These are phyloP conservation scores for Candida nonsorbophila DNA, from an alignment of 805 yeast genomes.

Conservation along the genomic window DNA sequence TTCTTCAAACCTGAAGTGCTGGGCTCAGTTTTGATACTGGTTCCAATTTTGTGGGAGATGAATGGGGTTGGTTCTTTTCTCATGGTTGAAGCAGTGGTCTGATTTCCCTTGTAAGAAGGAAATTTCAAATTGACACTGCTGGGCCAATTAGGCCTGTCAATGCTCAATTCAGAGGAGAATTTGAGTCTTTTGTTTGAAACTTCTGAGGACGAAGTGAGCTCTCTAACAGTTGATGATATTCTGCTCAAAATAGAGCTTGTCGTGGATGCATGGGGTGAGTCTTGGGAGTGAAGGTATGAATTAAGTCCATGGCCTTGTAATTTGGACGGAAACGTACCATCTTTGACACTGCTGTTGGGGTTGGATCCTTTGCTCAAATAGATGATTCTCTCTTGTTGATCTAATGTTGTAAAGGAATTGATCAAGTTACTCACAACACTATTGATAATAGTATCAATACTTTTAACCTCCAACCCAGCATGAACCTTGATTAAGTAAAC, in stretches of 20 bases:
- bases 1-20: slow-evolving; percentile 14
- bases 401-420: slow-evolving; percentile 14
- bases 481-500: slow-evolving; percentile 8
- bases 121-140: slow-evolving; percentile 5
- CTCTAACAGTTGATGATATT: slow-evolving; percentile 1
- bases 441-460: slow-evolving; percentile 19
- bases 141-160: slow-evolving; percentile 1
- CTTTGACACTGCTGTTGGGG: slow-evolving; percentile 1
- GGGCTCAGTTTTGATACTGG: slow-evolving; percentile 3
- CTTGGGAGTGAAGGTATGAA: no score
- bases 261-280: no score
- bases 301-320: neutral
- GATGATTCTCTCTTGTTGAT: slow-evolving; percentile 17
- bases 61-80: slow-evolving; percentile 13
- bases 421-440: slow-evolving; percentile 17
- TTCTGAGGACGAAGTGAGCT: no score
- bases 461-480: slow-evolving; percentile 13
- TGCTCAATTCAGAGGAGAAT: neutral
- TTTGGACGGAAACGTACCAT: neutral
- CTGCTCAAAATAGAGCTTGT: slow-evolving; percentile 1
- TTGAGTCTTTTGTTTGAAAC: slow-evolving; percentile 5
- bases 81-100: neutral
- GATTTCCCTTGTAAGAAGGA: slow-evolving; percentile 8
- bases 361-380: slow-evolving; percentile 17
- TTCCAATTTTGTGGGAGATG: slow-evolving; percentile 11